A percentile compares a stretch with the other conserved stretches of the same genome.
phyloP scores from a whole-genome alignment of 352 stramenopile genomes.

The Phytophthora cajani region DNA sequence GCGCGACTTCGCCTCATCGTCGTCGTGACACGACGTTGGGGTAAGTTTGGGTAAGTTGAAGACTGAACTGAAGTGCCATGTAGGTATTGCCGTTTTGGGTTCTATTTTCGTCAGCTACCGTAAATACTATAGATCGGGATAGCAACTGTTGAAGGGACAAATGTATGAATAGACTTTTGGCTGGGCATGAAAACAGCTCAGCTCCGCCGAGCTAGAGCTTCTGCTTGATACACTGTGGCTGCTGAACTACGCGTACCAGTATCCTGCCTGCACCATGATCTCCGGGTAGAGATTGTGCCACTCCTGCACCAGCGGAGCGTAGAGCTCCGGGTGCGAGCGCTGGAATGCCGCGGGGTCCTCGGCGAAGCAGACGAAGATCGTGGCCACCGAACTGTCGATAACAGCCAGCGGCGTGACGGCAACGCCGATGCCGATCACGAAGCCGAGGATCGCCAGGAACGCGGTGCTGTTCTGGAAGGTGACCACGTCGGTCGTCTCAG shows the following conservation, averaged over 20 bases:
- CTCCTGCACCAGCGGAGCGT: constrained; percentile 82
- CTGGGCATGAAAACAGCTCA: constrained; percentile 5
- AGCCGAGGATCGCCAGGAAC: constrained; percentile 81
- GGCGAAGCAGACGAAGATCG: constrained; percentile 97
- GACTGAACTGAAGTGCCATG: constrained; percentile 6
- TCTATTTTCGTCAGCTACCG: constrained; percentile 1
- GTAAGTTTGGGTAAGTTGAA: constrained; percentile 15
- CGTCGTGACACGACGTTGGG: not conserved
- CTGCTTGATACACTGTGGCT: not conserved
- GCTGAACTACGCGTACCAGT: constrained; percentile 66
- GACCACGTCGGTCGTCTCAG: constrained; percentile 56
- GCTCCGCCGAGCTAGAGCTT: not conserved
- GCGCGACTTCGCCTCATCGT: constrained; percentile 18
- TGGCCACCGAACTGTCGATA: constrained; percentile 95
- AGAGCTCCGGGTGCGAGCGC: constrained; percentile 80
- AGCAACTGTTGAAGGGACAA: not conserved
- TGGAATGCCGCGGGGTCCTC: constrained; percentile 89
- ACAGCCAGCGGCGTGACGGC: constrained; percentile 91
- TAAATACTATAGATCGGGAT: constrained; percentile 3
- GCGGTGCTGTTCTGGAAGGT: constrained; percentile 76
- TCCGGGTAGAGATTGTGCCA: constrained; percentile 91
- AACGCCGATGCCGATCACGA: constrained; percentile 90
- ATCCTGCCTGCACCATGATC: constrained; percentile 88
- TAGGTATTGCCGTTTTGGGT: constrained; percentile 2
- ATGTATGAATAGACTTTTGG: not conserved